Evolutionary conservation across 306 rosid species (phyloP).

Genomic region (Prunus mume): DNA sequence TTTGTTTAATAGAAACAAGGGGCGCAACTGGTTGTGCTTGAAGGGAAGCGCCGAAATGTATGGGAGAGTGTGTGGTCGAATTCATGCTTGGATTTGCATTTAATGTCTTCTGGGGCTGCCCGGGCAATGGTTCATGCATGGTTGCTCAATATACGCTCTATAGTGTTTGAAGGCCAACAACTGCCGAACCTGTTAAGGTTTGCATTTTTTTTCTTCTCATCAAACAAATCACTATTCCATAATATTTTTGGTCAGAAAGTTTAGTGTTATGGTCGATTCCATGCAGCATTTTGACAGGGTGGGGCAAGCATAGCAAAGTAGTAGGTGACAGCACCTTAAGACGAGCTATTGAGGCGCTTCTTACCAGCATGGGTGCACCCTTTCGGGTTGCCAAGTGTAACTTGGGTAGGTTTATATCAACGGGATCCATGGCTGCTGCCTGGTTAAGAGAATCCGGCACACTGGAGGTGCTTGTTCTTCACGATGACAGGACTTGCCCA

Average conservation of each 20-base stretch:
- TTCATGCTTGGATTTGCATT: slow-evolving; percentile 78
- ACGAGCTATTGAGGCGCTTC: slow-evolving; percentile 68
- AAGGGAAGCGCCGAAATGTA: slow-evolving; percentile 72
- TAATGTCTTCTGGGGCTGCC: slow-evolving; percentile 95
- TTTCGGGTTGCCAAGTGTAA: slow-evolving; percentile 60
- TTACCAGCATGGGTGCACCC: slow-evolving; percentile 77
- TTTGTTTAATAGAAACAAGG: slow-evolving; percentile 61
- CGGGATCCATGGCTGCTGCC: slow-evolving; percentile 61
- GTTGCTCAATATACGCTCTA: slow-evolving; percentile 60
- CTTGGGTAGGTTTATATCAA: slow-evolving; percentile 65
- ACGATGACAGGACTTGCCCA: slow-evolving; percentile 48
- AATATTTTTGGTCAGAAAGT: slow-evolving; percentile 6
- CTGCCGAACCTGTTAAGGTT: slow-evolving; percentile 70
- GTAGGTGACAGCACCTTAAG: slow-evolving; percentile 69
- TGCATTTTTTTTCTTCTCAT: not conserved
- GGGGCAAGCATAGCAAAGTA: slow-evolving; percentile 98
- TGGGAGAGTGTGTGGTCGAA: slow-evolving; percentile 83
- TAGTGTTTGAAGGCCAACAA: slow-evolving; percentile 60
- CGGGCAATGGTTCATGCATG: slow-evolving; percentile 93
- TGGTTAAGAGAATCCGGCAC: slow-evolving; percentile 73
- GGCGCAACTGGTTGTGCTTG: slow-evolving; percentile 81
- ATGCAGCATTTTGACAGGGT: slow-evolving; percentile 87
- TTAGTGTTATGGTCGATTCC: not conserved
- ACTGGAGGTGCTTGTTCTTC: slow-evolving; percentile 60
- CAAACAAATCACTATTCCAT: not conserved